Evolutionary conservation across 2,329 filamentous ascomycete species (phyloP).

Genomic region (Ophiocordyceps camponoti-saundersi): DNA sequence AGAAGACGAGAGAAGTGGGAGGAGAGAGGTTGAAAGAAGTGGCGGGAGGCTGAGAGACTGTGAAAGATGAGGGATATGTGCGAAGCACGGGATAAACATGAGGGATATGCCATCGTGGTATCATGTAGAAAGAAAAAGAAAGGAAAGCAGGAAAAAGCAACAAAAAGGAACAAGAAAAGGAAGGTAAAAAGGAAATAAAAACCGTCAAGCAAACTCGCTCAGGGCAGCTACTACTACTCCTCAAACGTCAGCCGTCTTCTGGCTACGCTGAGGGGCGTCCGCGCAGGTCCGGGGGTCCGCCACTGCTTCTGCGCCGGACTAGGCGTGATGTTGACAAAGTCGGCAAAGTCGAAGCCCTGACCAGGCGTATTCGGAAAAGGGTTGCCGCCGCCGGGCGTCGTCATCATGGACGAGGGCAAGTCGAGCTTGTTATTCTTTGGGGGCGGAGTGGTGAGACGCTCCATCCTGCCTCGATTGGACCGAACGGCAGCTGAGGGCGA

Average conservation of each 20-base stretch:
- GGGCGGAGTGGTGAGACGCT: slow-evolving; percentile 61
- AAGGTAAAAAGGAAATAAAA: slow-evolving; percentile 4
- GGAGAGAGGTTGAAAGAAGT: background rate
- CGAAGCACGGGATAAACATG: background rate
- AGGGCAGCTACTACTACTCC: slow-evolving; percentile 39
- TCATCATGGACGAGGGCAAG: slow-evolving; percentile 73
- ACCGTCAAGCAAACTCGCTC: background rate
- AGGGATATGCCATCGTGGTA: slow-evolving; percentile 15
- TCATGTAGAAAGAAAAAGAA: slow-evolving; percentile 13
- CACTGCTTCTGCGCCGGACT: slow-evolving; percentile 83
- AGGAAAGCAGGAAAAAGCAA: slow-evolving; percentile 5
- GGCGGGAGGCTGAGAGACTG: background rate
- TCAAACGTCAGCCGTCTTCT: slow-evolving; percentile 72
- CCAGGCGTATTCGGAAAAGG: slow-evolving; percentile 62
- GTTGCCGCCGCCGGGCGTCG: slow-evolving; percentile 59
- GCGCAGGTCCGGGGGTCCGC: slow-evolving; percentile 56
- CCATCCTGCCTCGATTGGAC: slow-evolving; percentile 31
- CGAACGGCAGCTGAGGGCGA: slow-evolving; percentile 73
- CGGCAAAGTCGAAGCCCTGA: slow-evolving; percentile 78
- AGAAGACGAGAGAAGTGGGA: background rate
- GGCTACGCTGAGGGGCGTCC: slow-evolving; percentile 48
- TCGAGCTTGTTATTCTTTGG: slow-evolving; percentile 49
- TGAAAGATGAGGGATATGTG: background rate
- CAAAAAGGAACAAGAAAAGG: too few relatives aligned
- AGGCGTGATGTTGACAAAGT: slow-evolving; percentile 95